Base-by-base conservation (phyloP, 768 basidiomycete species). In the Lentinula edodes region DNA sequence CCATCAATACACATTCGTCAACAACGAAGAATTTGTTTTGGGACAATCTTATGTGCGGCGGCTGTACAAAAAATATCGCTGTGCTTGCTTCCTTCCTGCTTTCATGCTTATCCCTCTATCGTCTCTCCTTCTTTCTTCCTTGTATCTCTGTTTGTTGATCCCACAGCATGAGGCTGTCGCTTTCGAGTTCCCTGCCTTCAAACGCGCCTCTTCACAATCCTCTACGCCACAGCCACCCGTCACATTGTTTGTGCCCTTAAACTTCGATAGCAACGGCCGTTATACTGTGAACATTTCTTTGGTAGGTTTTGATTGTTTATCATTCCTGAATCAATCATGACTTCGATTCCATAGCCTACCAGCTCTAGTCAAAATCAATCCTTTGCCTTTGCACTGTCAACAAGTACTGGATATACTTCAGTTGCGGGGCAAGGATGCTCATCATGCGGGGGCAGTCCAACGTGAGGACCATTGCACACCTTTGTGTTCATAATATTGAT, bases 351-450 rank as follows among this genome's bases (percentile, higher is more conserved):
- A 20, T 41, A 56, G 55, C 55, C 55, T 23, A 23, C 13, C 23
- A 41, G 20, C 9, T 56, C 55, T 1, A 56, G 39, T 34, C 41
- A 41, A n/a, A 28, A 32, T 32, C 12, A 41, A n/a, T 41, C 23
- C 13, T 51, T 45, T 15, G n/a, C 20, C 15, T 59, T 59, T 18
- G 48, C 45, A 38, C 15, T 59, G n/a, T 35, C 58, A 23, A 59
- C 58, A 6, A 59, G 58, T 32, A 59, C 58, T 15, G 58, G 58
- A 8, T 50, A 50, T 50, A 35, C 28, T n/a, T 59, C 45, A 13
- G 58, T 59, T 5, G 45, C 45, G 12, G 58, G 45, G 13, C 28
- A 46, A 18, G 58, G 16, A 15, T 59, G 58, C 38, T 36, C 46
- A 4, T 20, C 35, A 13, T 59, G 58, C 46, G 58, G 45, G 10